These are phyloP conservation scores for Leishmania lainsoni DNA, from an alignment of 208 protist species.

Conservation along the genomic window DNA sequence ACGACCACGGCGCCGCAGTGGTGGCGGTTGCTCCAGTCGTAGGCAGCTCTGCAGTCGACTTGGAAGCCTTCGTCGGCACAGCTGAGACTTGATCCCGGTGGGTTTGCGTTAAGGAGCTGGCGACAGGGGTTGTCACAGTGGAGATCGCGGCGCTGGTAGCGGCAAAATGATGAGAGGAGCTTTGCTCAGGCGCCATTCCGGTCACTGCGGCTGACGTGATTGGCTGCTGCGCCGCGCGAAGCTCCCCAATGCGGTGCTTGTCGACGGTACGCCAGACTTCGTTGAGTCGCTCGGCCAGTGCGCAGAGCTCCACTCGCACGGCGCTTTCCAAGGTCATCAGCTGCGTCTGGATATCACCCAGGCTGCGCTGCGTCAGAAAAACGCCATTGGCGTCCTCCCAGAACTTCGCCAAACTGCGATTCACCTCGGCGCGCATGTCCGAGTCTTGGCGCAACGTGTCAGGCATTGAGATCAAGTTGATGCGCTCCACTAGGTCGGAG, in stretches of 20 bases:
- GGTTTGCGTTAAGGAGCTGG: too few relatives aligned
- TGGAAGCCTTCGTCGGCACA: background rate
- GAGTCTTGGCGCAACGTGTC: conserved; percentile 38
- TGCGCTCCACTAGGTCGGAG: conserved; percentile 77
- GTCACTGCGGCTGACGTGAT: background rate
- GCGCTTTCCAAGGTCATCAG: conserved; percentile 66
- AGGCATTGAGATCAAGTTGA: conserved; percentile 52
- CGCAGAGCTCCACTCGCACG: conserved; percentile 66
- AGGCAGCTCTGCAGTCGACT: background rate
- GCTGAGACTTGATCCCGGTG: background rate
- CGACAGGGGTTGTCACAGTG: background rate
- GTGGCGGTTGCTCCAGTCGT: background rate
- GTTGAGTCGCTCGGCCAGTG: conserved; percentile 60
- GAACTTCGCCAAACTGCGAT: conserved; percentile 62
- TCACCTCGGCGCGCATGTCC: conserved; percentile 55
- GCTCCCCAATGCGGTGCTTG: conserved; percentile 26
- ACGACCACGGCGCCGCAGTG: background rate
- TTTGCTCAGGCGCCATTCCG: background rate
- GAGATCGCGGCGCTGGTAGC: background rate
- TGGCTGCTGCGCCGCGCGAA: conserved; percentile 5
- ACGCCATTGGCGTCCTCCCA: conserved; percentile 61
- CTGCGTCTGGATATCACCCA: conserved; percentile 58
- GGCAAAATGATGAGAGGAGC: background rate
- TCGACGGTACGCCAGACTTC: conserved; percentile 40
- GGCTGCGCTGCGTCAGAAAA: conserved; percentile 61